phyloP scores from a whole-genome alignment of 1,284 basidiomycete species.

The Ceratobasidium sp. region DNA sequence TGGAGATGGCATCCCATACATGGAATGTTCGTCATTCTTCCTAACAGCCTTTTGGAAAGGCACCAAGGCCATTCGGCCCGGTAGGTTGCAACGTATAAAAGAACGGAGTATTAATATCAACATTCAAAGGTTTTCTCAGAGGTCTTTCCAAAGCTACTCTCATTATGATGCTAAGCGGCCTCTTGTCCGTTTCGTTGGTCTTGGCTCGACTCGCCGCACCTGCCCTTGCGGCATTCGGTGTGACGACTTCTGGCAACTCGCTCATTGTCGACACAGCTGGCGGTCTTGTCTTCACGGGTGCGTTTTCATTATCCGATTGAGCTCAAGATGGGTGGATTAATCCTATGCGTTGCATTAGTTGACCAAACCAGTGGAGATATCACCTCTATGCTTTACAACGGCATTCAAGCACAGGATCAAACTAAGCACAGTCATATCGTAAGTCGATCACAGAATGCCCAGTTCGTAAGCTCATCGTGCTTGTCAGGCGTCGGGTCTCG shows the following conservation, averaged over 20 bases:
- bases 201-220: slow-evolving; percentile 20
- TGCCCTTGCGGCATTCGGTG: slow-evolving; percentile 45
- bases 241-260: slow-evolving; percentile 41
- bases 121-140: neutral
- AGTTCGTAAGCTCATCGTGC: neutral
- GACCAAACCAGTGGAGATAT: slow-evolving; percentile 46
- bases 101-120: neutral
- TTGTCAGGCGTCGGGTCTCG: slow-evolving; percentile 39
- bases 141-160: no score
- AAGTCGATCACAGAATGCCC: slow-evolving; percentile 10
- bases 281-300: slow-evolving; percentile 45
- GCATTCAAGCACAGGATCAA: slow-evolving; percentile 27
- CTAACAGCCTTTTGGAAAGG: slow-evolving; percentile 3
- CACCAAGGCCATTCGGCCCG: neutral
- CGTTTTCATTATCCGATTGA: neutral
- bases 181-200: slow-evolving; percentile 16
- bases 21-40: neutral
- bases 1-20: slow-evolving; percentile 27
- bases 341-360: slow-evolving; percentile 14
- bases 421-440: slow-evolving; percentile 32
- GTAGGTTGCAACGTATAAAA: slow-evolving; percentile 30
- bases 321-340: neutral
- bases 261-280: slow-evolving; percentile 44
- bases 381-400: slow-evolving; percentile 45
- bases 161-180: slow-evolving; percentile 14